Percentiles rank a stretch among this genome's conserved stretches.
Conservation (phyloP, 352 stramenopile genomes). For the Saprolegnia diclina region DNA sequence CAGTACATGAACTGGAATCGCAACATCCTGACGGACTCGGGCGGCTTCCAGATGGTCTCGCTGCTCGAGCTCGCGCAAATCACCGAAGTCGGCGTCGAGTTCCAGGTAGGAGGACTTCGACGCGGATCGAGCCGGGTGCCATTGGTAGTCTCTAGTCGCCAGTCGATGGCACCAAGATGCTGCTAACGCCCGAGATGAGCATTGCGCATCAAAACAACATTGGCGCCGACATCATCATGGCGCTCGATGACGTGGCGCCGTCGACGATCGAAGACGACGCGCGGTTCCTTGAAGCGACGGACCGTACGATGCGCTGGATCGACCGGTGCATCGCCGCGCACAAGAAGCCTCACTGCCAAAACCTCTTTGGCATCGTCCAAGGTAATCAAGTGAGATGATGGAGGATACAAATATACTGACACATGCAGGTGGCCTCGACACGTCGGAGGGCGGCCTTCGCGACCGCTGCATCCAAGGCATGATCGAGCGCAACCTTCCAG, state of each 20-base stretch:
- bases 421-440: conserved; percentile 80
- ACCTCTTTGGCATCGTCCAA: conserved; percentile 97
- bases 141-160: conserved; percentile 75
- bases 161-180: conserved; percentile 85
- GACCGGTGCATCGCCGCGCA: conserved; percentile 93
- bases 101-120: conserved; percentile 31
- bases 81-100: conserved; percentile 70
- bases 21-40: conserved; percentile 95
- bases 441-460: conserved; percentile 82
- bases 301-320: conserved; percentile 92
- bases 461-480: conserved; percentile 91
- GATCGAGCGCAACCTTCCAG: conserved; percentile 71
- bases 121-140: too few species aligned
- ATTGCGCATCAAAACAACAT: conserved; percentile 95
- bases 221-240: conserved; percentile 98
- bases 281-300: conserved; percentile 88
- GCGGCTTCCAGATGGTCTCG: conserved; percentile 98
- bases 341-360: conserved; percentile 79
- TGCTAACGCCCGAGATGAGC: conserved; percentile 90
- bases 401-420: neutral
- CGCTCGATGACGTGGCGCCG: conserved; percentile 95
- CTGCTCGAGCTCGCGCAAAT: conserved; percentile 93
- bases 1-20: conserved; percentile 93
- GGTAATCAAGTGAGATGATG: too few species aligned
- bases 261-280: conserved; percentile 81